Evolutionary conservation across 768 basidiomycete species (phyloP).

Genomic region (Podaxis carcinomalis): DNA sequence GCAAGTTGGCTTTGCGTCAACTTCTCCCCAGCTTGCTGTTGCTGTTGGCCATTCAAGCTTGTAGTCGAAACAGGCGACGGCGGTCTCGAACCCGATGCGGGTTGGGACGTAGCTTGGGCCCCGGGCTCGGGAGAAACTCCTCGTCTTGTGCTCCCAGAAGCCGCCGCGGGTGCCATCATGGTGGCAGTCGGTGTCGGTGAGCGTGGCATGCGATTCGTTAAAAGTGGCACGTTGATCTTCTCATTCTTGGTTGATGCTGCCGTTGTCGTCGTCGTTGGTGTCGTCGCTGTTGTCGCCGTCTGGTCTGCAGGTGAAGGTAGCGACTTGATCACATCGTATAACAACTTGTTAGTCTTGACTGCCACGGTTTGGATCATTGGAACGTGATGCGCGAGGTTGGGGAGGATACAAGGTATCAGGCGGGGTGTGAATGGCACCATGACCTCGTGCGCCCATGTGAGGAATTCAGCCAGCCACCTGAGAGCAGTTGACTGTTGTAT

Average conservation of each 20-base stretch:
- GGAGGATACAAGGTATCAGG: slow-evolving; percentile 88
- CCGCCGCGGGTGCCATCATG: slow-evolving; percentile 28
- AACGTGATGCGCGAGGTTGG: slow-evolving; percentile 91
- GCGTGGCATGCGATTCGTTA: slow-evolving; percentile 34
- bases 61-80: slow-evolving; percentile 54
- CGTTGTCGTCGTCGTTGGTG: slow-evolving; percentile 16
- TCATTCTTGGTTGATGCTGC: slow-evolving; percentile 13
- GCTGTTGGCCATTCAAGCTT: slow-evolving; percentile 25
- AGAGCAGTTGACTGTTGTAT: slow-evolving; percentile 95
- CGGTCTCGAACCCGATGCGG: slow-evolving; percentile 39
- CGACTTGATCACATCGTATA: slow-evolving; percentile 81
- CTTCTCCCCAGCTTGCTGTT: neutral
- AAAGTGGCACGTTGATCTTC: slow-evolving; percentile 25
- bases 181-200: slow-evolving; percentile 57
- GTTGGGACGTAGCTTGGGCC: slow-evolving; percentile 28
- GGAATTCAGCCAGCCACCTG: slow-evolving; percentile 87
- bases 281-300: slow-evolving; percentile 18
- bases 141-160: neutral
- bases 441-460: slow-evolving; percentile 83
- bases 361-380: slow-evolving; percentile 87
- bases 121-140: slow-evolving; percentile 29
- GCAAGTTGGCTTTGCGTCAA: slow-evolving; percentile 16
- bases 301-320: slow-evolving; percentile 70
- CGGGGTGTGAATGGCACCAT: slow-evolving; percentile 94
- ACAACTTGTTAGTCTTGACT: slow-evolving; percentile 77